Base-by-base conservation (phyloP, 768 basidiomycete species). In the Agaricus subrufescens region DNA sequence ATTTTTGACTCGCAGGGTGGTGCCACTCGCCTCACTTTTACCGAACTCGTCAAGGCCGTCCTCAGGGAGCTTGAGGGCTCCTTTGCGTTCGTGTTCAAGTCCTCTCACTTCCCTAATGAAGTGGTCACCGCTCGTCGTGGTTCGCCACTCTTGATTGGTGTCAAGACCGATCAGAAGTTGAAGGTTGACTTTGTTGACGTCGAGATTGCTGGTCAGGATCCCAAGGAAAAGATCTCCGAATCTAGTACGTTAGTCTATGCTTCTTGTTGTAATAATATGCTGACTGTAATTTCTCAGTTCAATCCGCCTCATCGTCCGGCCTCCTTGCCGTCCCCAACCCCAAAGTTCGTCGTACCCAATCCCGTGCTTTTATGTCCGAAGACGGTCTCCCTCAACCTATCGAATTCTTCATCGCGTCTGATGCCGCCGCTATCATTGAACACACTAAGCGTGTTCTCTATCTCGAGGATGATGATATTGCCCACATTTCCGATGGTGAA, bases 131-230 rank as follows among this genome's bases (percentile, higher is more conserved):
- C 95, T 56, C 94, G 95, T 63, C 91, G 97, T 66, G 97, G 97
- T 63, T 98, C 96, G 14, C 97, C 97, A 29, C 84, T 99, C 30
- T 74, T 98, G 56, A 85, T 99, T 66, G 97, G 97, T 75, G 96
- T 99, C 68, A 98, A 98, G 86, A 98, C 97, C 14, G 96, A 99
- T 70, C 95, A 97, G 82, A 98, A 98, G 74, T 83, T 99, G 66
- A 99, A 99, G 79, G 96, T 98, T 39, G 97, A 99, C 75, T 98
- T 99, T 63, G 96, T 99, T 46, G 97, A 98, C 73, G 97, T 99
- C 55, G 95, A 98, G 70, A 85, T 98, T 64, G 85, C 89, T 34
- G 86, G 86, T 39, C 82, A 89, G 44, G 88, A 91, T 60, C 75
- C 63, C 64, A 75, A 68, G 40, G 73, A 74, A 52, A 71, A 62